These are phyloP conservation scores for Blastobotrys aristatus DNA, from an alignment of 1,139 yeast genomes.

Conservation along the genomic window DNA sequence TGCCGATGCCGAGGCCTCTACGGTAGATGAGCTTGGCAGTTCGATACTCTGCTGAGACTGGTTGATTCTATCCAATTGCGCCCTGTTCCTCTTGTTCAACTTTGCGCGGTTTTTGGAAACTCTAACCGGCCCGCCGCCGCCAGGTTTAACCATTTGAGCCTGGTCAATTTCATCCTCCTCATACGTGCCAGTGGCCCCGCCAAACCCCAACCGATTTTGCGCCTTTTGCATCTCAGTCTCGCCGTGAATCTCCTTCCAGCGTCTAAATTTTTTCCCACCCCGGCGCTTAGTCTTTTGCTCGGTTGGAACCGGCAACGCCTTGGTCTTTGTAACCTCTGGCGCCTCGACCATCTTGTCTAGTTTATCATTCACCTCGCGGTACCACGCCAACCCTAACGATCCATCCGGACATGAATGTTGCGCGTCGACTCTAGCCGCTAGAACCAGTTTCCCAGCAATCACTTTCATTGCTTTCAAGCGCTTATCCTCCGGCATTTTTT, in stretches of 20 bases:
- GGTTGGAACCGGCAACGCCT: slow-evolving; percentile 79
- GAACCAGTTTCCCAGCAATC: slow-evolving; percentile 68
- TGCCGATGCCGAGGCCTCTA: neutral
- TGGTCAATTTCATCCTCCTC: slow-evolving; percentile 39
- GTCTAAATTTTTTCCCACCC: slow-evolving; percentile 78
- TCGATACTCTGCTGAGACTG: slow-evolving; percentile 1
- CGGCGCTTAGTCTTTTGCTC: slow-evolving; percentile 77
- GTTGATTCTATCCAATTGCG: slow-evolving; percentile 5
- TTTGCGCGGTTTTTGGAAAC: slow-evolving; percentile 5
- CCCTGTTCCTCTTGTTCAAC: slow-evolving; percentile 8
- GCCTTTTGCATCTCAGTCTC: slow-evolving; percentile 78
- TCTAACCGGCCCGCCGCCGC: neutral
- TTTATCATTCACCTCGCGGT: slow-evolving; percentile 53
- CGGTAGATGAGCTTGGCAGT: neutral
- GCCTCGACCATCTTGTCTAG: slow-evolving; percentile 73
- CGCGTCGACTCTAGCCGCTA: slow-evolving; percentile 81
- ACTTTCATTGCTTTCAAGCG: slow-evolving; percentile 72
- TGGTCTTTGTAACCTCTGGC: slow-evolving; percentile 61
- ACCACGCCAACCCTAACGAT: slow-evolving; percentile 52
- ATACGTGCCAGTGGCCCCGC: slow-evolving; percentile 59
- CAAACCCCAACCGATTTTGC: slow-evolving; percentile 81
- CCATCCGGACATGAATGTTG: slow-evolving; percentile 46
- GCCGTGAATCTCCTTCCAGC: slow-evolving; percentile 73
- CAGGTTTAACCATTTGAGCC: neutral
- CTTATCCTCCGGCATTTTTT: slow-evolving; percentile 49